Percentiles rank a stretch among this genome's conserved stretches.
Evolutionary conservation across 352 stramenopile genomes (phyloP).

Genomic region (Phytophthora litchii): DNA sequence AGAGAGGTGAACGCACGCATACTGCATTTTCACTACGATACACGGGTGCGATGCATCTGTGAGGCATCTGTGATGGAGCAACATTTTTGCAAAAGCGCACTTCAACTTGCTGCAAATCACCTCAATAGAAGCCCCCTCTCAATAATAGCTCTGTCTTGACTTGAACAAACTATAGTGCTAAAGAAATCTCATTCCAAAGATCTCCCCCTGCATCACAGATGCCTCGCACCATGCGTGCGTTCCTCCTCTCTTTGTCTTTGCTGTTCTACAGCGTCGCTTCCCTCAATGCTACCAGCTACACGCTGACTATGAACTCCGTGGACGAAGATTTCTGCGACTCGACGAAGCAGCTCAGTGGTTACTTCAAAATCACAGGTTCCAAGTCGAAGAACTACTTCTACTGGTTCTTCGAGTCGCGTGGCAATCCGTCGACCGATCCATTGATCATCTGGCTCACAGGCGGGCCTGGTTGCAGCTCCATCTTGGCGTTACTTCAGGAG

Average conservation of each 20-base stretch:
- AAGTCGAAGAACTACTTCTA: slow-evolving; percentile 96
- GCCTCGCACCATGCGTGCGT: not conserved
- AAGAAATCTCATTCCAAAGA: slow-evolving; percentile 7
- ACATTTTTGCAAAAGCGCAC: not conserved
- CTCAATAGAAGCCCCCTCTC: not conserved
- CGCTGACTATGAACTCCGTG: slow-evolving; percentile 61
- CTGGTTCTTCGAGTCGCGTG: slow-evolving; percentile 95
- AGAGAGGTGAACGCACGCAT: no score
- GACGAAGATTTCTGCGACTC: slow-evolving; percentile 70
- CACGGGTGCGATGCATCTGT: no score
- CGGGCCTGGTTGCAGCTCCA: slow-evolving; percentile 94
- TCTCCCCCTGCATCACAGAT: not conserved
- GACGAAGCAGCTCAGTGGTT: slow-evolving; percentile 83
- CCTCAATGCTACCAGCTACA: slow-evolving; percentile 41
- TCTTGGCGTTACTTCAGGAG: slow-evolving; percentile 93
- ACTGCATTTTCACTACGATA: no score
- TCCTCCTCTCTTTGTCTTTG: slow-evolving; percentile 18
- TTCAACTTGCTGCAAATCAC: slow-evolving; percentile 6
- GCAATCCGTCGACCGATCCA: slow-evolving; percentile 84
- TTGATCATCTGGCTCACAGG: slow-evolving; percentile 98
- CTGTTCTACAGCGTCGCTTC: slow-evolving; percentile 13
- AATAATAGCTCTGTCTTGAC: not conserved
- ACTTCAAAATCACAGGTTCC: slow-evolving; percentile 83
- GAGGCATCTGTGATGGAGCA: no score
- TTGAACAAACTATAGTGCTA: not conserved